phyloP scores from a whole-genome alignment of 139 green algal species.

The Eudorina sp. region DNA sequence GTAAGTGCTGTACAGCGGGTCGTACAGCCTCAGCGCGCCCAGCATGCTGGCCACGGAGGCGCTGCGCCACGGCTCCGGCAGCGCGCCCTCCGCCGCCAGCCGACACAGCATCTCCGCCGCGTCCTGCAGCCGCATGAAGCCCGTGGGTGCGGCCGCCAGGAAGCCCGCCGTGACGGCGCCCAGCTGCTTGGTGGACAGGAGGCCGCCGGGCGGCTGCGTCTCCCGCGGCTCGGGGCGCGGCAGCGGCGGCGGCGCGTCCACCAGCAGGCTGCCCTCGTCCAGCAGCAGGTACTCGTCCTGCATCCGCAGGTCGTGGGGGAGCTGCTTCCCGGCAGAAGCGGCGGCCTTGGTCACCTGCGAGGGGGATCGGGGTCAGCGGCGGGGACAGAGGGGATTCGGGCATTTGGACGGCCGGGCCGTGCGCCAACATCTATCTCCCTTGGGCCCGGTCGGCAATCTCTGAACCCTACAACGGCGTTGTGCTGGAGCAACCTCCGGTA shows the following conservation, averaged over 20 bases:
- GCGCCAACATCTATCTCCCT: too few relatives aligned
- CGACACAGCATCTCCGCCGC: constrained; percentile 63
- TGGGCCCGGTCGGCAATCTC: too few relatives aligned
- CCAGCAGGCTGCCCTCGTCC: constrained; percentile 60
- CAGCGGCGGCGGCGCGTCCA: constrained; percentile 36
- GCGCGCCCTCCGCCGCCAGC: constrained; percentile 19
- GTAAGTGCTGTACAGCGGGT: constrained; percentile 65
- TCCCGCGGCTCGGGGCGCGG: constrained; percentile 32
- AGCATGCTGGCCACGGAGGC: constrained; percentile 44
- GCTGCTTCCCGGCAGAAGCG: constrained; percentile 59
- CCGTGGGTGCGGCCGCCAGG: constrained; percentile 38
- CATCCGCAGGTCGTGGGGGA: constrained; percentile 70
- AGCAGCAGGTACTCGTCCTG: constrained; percentile 67
- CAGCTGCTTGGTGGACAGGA: constrained; percentile 69
- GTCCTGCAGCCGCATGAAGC: constrained; percentile 62
- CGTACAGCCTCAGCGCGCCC: constrained; percentile 57
- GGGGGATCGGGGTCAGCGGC: background rate
- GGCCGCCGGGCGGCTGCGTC: constrained; percentile 40
- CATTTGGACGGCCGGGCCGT: too few relatives aligned
- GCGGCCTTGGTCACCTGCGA: constrained; percentile 60
- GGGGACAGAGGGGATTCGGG: too few relatives aligned
- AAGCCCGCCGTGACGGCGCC: constrained; percentile 53
- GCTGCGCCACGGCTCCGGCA: constrained; percentile 56
- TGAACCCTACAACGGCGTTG: too few relatives aligned
- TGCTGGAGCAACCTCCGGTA: too few relatives aligned